Conservation (phyloP, 495 filamentous ascomycete genomes). For the Penicillium cinerascens region DNA sequence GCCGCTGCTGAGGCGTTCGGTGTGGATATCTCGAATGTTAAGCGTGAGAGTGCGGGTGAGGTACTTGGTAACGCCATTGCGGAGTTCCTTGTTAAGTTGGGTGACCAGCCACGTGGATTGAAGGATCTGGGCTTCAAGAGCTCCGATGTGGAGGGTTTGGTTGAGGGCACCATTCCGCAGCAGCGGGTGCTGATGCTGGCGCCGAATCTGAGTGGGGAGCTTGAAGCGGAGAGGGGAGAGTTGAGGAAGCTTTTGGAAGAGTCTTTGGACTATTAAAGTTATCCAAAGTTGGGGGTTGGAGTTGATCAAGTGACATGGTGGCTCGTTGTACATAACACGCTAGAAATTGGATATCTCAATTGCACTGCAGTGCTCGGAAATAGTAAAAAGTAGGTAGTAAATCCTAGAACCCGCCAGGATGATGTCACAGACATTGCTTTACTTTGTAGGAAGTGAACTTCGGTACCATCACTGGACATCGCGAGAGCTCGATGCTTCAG, state of each 20-base stretch:
- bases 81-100: constrained; percentile 74
- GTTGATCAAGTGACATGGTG: neutral
- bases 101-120: constrained; percentile 85
- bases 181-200: constrained; percentile 86
- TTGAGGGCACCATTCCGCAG: constrained; percentile 94
- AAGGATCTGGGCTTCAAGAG: constrained; percentile 75
- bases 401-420: constrained; percentile 4
- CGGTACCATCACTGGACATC: too few species aligned
- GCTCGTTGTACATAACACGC: neutral
- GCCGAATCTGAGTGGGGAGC: constrained; percentile 67
- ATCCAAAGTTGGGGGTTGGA: neutral
- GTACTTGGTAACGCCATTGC: constrained; percentile 77
- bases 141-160: constrained; percentile 71
- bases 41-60: constrained; percentile 81
- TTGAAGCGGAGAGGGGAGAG: constrained; percentile 62
- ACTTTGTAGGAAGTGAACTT: neutral
- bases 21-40: constrained; percentile 80
- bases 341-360: constrained; percentile 7
- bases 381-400: neutral
- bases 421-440: neutral
- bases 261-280: constrained; percentile 55
- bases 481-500: neutral
- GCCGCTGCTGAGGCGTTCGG: constrained; percentile 88
- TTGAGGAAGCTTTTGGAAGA: constrained; percentile 61
- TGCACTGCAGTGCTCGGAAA: neutral